Conservation (phyloP, 2,329 filamentous ascomycete genomes). For the Bipolaris victoriae region DNA sequence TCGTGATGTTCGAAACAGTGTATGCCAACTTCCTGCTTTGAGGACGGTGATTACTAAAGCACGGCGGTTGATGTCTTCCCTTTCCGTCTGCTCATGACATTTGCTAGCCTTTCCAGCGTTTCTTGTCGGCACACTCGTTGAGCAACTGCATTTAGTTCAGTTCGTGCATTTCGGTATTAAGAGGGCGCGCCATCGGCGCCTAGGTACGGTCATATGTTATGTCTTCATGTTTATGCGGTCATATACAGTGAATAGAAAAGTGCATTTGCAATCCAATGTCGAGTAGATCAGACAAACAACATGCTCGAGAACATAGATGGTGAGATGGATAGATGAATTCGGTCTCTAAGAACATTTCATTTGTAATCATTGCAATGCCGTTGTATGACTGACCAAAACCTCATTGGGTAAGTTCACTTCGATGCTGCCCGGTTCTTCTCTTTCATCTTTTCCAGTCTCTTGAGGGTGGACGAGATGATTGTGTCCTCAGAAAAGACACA, state of each 20-base stretch:
- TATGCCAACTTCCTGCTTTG: constrained; percentile 4
- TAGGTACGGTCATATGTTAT: constrained; percentile 9
- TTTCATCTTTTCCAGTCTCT: constrained; percentile 37
- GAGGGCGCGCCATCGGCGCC: constrained; percentile 6
- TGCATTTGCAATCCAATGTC: background rate
- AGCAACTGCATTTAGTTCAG: constrained; percentile 9
- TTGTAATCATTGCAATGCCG: constrained; percentile 4
- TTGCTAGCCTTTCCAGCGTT: constrained; percentile 16
- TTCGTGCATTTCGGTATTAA: constrained; percentile 9
- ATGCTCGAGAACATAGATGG: constrained; percentile 16
- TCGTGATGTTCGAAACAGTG: constrained; percentile 24
- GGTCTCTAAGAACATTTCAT: background rate
- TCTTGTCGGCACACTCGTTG: constrained; percentile 23
- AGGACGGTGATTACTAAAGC: constrained; percentile 2
- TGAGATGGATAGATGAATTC: background rate
- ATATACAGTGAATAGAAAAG: constrained; percentile 17
- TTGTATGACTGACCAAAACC: background rate
- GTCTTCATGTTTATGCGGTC: constrained; percentile 18
- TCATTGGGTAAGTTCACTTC: constrained; percentile 15
- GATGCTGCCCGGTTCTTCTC: constrained; percentile 27
- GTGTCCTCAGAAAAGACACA: constrained; percentile 44
- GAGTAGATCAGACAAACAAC: background rate
- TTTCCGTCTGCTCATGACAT: constrained; percentile 13
- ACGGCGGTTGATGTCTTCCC: constrained; percentile 13
- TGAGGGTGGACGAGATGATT: constrained; percentile 25